These are phyloP conservation scores for Selaginella moellendorffii DNA, from an alignment of 75 land plant species.

Conservation along the genomic window DNA sequence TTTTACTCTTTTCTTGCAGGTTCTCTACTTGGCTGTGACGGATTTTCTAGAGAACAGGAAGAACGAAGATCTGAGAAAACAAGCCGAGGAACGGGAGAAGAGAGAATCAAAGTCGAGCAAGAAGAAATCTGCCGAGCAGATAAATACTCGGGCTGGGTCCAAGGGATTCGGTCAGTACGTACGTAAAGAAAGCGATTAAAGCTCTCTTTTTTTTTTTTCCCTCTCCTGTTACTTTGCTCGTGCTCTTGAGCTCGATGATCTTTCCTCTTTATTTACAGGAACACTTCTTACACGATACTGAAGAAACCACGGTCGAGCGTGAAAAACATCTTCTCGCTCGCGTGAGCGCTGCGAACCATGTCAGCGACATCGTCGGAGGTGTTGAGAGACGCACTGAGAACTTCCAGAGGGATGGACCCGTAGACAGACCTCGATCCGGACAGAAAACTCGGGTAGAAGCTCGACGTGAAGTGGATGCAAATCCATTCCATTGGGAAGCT, in stretches of 20 bases:
- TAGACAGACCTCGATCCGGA: not conserved
- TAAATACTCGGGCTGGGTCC: not conserved
- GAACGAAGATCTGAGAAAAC: not conserved
- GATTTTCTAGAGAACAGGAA: not conserved
- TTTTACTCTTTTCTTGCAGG: not conserved
- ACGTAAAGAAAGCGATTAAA: not conserved
- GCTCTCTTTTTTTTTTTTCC: not conserved
- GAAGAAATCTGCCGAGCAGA: not conserved
- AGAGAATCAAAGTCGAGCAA: not conserved
- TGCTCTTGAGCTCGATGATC: not conserved
- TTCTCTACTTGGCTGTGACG: not conserved
- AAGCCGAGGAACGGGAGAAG: not conserved
- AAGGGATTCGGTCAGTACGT: not conserved
- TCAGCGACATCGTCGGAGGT: not conserved
- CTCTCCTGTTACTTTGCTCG: not conserved
- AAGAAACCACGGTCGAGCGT: not conserved
- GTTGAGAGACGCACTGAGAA: not conserved
- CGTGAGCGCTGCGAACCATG: not conserved
- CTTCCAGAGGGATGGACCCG: constrained; percentile 1
- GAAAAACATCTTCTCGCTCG: not conserved
- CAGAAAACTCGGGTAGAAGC: not conserved
- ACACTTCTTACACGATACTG: not conserved
- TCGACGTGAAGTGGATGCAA: not conserved
- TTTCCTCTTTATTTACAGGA: not conserved
- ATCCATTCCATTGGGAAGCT: not conserved